phyloP scores from a whole-genome alignment of 345 rosid genomes.

The Garcia nutans region DNA sequence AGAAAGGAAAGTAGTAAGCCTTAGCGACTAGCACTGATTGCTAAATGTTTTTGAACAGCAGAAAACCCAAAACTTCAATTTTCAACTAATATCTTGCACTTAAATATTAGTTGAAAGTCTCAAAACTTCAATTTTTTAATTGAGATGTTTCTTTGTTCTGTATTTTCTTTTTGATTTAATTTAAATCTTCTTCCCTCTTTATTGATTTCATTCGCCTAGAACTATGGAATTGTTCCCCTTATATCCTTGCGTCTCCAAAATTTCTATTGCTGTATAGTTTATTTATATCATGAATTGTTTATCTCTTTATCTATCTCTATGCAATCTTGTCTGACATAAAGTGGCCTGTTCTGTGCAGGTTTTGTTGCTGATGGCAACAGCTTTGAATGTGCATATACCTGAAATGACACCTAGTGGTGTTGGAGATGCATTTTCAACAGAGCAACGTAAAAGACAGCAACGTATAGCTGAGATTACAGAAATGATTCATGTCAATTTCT shows the following conservation, averaged over 20 bases:
- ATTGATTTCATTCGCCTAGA: too few relatives aligned
- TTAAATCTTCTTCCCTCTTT: too few relatives aligned
- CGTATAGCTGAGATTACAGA: conserved; percentile 84
- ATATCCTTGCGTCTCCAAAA: not conserved
- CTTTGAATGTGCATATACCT: conserved; percentile 53
- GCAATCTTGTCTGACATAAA: not conserved
- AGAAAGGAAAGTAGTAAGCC: too few relatives aligned
- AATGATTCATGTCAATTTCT: conserved; percentile 87
- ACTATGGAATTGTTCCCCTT: not conserved
- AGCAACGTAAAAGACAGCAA: conserved; percentile 74
- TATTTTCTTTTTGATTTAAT: too few relatives aligned
- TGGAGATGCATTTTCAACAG: conserved; percentile 40
- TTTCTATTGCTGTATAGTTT: not conserved
- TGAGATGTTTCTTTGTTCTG: too few relatives aligned
- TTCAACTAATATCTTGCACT: too few relatives aligned
- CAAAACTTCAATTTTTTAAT: too few relatives aligned
- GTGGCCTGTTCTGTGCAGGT: conserved; percentile 43
- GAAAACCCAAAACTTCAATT: too few relatives aligned
- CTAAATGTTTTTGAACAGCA: too few relatives aligned
- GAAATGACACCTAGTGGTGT: conserved; percentile 33
- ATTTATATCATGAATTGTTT: not conserved
- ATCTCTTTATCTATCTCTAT: not conserved
- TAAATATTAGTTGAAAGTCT: too few relatives aligned
- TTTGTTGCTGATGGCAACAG: conserved; percentile 83
- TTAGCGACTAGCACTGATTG: too few relatives aligned